These are phyloP conservation scores for Umbelopsis isabellina DNA, from an alignment of 192 early-diverging fungal species.

Conservation along the genomic window DNA sequence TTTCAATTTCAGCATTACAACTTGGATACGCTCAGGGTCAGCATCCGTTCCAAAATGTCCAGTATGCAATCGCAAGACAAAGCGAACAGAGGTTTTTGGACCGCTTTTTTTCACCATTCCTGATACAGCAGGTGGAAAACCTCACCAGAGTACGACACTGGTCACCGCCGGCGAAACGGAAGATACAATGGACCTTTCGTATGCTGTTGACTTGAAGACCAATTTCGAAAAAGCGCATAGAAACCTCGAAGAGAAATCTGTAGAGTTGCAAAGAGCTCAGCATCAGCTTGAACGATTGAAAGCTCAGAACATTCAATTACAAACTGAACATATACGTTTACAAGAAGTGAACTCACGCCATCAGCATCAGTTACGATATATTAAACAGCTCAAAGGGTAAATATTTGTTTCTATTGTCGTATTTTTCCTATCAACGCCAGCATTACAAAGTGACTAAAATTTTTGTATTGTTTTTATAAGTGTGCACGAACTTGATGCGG, in stretches of 20 bases:
- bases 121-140: not conserved
- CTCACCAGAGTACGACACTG: not conserved
- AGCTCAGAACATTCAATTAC: not conserved
- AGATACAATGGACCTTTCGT: constrained; percentile 12
- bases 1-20: not conserved
- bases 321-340: not conserved
- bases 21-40: constrained; percentile 1
- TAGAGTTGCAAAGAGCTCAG: not conserved
- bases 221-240: not conserved
- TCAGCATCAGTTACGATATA: constrained; percentile 5
- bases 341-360: not conserved
- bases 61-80: not conserved
- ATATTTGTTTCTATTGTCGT: not conserved
- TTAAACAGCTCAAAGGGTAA: not conserved
- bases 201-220: constrained; percentile 7
- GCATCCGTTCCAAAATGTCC: constrained; percentile 5
- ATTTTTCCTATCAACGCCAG: too few species aligned
- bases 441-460: too few species aligned
- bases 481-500: not conserved
- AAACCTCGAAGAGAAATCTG: not conserved
- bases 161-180: not conserved
- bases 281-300: not conserved
- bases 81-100: not conserved
- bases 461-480: not conserved
- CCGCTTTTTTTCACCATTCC: constrained; percentile 10